phyloP scores from a whole-genome alignment of 441 rosid genomes.

The Aleurites moluccanus region DNA sequence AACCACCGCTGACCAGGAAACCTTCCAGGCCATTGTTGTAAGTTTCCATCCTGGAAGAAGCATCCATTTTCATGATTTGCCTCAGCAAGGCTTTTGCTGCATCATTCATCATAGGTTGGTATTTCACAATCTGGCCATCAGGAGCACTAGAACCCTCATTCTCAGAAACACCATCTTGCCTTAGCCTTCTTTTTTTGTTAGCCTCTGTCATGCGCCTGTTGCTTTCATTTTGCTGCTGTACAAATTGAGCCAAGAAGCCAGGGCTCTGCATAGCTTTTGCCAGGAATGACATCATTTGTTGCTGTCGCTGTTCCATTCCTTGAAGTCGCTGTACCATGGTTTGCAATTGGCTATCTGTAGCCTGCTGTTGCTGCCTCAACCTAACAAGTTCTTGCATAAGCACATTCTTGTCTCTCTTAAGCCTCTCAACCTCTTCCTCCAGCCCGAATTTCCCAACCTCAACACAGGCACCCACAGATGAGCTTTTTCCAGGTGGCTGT shows the following conservation, averaged over 20 bases:
- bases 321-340: conserved; percentile 82
- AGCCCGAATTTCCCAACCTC: conserved; percentile 95
- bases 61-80: conserved; percentile 60
- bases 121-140: conserved; percentile 89
- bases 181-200: conserved; percentile 83
- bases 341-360: conserved; percentile 80
- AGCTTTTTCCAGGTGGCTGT: conserved; percentile 46
- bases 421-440: conserved; percentile 92
- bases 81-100: conserved; percentile 65
- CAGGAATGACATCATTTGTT: conserved; percentile 90
- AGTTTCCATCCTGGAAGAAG: conserved; percentile 52
- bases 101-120: conserved; percentile 71
- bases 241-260: conserved; percentile 83
- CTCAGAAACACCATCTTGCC: conserved; percentile 55
- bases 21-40: conserved; percentile 43
- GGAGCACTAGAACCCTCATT: conserved; percentile 44
- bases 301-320: conserved; percentile 96
- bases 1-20: conserved; percentile 44
- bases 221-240: conserved; percentile 90
- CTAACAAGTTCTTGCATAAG: conserved; percentile 96
- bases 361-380: conserved; percentile 87
- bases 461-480: conserved; percentile 71
- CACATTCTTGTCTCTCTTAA: conserved; percentile 90
- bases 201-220: conserved; percentile 61
- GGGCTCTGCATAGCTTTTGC: conserved; percentile 95